Percentiles rank a stretch among this genome's conserved stretches.
Conservation (phyloP, 1,284 basidiomycete genomes). For the Melampsora abietis-canadensis region DNA sequence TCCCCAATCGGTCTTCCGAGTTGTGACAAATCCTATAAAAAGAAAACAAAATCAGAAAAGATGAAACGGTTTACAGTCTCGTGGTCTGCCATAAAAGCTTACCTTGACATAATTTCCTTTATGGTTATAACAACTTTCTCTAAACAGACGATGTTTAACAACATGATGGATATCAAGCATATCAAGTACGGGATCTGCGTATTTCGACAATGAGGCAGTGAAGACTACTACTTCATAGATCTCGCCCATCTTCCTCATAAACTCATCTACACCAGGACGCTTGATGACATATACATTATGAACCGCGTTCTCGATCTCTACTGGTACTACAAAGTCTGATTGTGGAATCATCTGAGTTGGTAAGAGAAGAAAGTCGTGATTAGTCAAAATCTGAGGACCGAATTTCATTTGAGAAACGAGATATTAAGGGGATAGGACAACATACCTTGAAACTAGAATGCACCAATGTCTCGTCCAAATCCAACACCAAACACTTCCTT, state of each 20-base stretch:
- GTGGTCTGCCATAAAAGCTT: conserved; percentile 29
- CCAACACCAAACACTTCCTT: conserved; percentile 65
- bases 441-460: conserved; percentile 60
- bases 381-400: background rate
- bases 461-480: conserved; percentile 91
- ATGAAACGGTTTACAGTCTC: background rate
- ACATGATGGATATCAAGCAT: conserved; percentile 89
- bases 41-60: background rate
- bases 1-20: conserved; percentile 86
- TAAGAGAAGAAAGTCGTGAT: conserved; percentile 8
- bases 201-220: conserved; percentile 97
- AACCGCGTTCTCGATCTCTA: conserved; percentile 96
- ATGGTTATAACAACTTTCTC: conserved; percentile 98
- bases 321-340: conserved; percentile 96
- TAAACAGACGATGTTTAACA: conserved; percentile 91
- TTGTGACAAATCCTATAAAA: conserved; percentile 82
- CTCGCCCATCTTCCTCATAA: conserved; percentile 94
- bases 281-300: conserved; percentile 99
- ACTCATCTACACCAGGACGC: conserved; percentile 93
- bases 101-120: conserved; percentile 99
- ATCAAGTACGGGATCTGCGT: conserved; percentile 96
- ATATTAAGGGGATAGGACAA: background rate
- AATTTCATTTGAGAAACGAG: background rate
- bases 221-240: conserved; percentile 98
- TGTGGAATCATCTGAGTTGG: conserved; percentile 75